Evolutionary conservation across 805 yeast genomes (phyloP).

Genomic region (Diddensiella santjacobensis): DNA sequence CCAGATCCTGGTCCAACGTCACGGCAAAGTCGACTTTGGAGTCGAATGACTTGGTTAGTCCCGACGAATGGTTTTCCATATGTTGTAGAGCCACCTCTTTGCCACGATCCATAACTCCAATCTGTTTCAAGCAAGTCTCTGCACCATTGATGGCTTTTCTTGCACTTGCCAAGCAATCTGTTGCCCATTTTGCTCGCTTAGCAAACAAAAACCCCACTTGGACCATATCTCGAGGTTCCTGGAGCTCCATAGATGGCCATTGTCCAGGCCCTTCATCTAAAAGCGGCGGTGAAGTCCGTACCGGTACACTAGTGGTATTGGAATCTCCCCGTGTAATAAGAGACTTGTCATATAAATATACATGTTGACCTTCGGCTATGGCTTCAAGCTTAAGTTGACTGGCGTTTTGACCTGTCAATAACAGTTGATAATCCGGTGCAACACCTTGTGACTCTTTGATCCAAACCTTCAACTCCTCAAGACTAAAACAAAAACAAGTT

Average conservation of each 20-base stretch:
- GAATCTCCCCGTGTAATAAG: constrained; percentile 11
- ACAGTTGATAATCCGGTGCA: constrained; percentile 25
- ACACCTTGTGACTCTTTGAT: constrained; percentile 19
- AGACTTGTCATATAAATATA: constrained; percentile 28
- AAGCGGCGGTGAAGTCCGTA: not conserved
- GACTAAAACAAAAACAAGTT: constrained; percentile 5
- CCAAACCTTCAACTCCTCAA: constrained; percentile 24
- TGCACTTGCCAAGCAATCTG: constrained; percentile 2
- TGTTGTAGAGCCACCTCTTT: constrained; percentile 27
- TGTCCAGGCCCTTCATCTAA: constrained; percentile 1
- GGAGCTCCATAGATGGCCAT: constrained; percentile 3
- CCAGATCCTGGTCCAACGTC: constrained; percentile 23
- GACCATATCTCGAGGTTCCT: not conserved
- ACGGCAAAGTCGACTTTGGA: constrained; percentile 24
- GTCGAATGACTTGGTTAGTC: constrained; percentile 24
- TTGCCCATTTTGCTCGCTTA: constrained; percentile 19
- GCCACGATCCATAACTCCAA: constrained; percentile 24
- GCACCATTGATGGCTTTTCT: not conserved
- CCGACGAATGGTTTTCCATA: constrained; percentile 23
- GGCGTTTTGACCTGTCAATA: constrained; percentile 29
- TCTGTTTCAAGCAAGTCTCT: constrained; percentile 6
- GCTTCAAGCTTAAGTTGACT: constrained; percentile 28
- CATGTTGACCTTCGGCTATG: constrained; percentile 24
- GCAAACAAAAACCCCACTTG: constrained; percentile 3
- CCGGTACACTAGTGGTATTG: not conserved